Base-by-base conservation (phyloP, 306 rosid genomes). In the Elaeagnus macrophylla region DNA sequence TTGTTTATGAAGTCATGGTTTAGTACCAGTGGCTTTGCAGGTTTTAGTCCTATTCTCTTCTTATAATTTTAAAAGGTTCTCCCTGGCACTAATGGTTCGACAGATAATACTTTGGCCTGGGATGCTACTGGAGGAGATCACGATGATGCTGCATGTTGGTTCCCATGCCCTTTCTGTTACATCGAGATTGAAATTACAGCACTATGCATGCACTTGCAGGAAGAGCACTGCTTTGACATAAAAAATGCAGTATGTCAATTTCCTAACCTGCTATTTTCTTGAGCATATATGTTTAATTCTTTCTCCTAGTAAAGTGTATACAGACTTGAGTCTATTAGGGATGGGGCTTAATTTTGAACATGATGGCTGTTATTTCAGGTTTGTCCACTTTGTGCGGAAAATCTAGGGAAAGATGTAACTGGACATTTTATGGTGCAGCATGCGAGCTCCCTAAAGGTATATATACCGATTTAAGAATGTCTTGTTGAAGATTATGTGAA, bases 331-430 rank as follows among this genome's bases (percentile, higher is more conserved):
- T 25, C 32, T 2, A 25, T 25, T 1, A 25, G 32, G 32, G 32
- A 25, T 25, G 32, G 5, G 49, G 15, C 7, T 45, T 12, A 12
- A 54, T 60, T 51, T 53, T 70, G 65, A 54, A 65, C 66, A 55
- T 67, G 56, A 64, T 50, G 57, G 46, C 51, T 57, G 52, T 39
- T 71, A 39, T 58, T 46, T 65, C 77, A 93, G 99, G 88, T 93
- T 75, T 93, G 99, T 69, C 99, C 99, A 40, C 57, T 87, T 20
- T 93, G 99, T 50, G 99, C 95, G 37, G 87, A 75, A 47, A 77
- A 69, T 69, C 65, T 84, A 12, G 96, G 95, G 67, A 93, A 62
- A 48, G 94, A 93, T 75, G 76, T 73, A 51, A 56, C 71, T 59
- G 73, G 73, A 16, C 95, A 87, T 81, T 82, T 93, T 60, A 60